Evolutionary conservation across 1,139 yeast genomes (phyloP).

Genomic region (Suhomyces choctaworum): DNA sequence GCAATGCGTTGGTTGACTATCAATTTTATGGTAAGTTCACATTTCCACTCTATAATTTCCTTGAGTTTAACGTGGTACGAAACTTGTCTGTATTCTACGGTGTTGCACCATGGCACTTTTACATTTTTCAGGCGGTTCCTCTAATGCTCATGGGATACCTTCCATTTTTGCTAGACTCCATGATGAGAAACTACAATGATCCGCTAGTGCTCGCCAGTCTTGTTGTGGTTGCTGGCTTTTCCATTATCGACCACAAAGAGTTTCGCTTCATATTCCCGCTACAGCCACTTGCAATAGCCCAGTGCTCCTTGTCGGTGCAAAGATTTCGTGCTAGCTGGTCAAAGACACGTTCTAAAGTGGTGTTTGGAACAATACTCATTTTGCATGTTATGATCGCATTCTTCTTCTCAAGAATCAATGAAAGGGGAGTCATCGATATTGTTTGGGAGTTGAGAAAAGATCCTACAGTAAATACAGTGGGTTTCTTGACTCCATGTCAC

Average conservation of each 20-base stretch:
- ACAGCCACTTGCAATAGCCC: conserved; percentile 59
- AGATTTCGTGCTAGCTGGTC: conserved; percentile 4
- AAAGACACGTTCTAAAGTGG: background rate
- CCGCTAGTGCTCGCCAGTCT: conserved; percentile 30
- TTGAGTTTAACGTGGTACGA: conserved; percentile 72
- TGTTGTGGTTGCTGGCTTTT: conserved; percentile 54
- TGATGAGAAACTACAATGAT: conserved; percentile 15
- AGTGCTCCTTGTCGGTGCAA: conserved; percentile 20
- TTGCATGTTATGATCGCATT: conserved; percentile 47
- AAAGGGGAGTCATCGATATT: conserved; percentile 79
- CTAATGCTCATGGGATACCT: conserved; percentile 63
- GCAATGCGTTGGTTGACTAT: conserved; percentile 53
- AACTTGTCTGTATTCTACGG: conserved; percentile 86
- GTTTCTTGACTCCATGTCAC: conserved; percentile 92
- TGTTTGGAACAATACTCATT: conserved; percentile 20
- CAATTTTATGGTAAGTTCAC: conserved; percentile 57
- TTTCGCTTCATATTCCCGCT: conserved; percentile 86
- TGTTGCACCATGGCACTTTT: conserved; percentile 80
- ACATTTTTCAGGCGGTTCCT: conserved; percentile 80
- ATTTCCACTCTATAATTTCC: conserved; percentile 67
- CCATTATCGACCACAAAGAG: conserved; percentile 80
- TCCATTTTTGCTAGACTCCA: conserved; percentile 48
- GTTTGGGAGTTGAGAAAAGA: conserved; percentile 52
- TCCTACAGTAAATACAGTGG: conserved; percentile 51
- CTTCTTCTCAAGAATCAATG: conserved; percentile 68